Evolutionary conservation across 78 protist species (phyloP).

Genomic region (Dictyostelium firmibasis): DNA sequence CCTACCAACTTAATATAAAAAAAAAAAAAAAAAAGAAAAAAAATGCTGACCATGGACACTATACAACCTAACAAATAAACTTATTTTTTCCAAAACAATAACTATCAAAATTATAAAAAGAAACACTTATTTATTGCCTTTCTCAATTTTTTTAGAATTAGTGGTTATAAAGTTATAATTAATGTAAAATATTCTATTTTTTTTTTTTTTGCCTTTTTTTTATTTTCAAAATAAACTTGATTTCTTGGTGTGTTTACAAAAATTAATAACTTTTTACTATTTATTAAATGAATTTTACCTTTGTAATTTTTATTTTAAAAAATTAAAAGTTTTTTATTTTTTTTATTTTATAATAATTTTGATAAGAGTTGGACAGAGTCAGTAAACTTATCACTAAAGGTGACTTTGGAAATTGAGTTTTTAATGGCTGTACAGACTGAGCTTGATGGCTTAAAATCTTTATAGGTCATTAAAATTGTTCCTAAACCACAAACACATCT

Average conservation of each 20-base stretch:
- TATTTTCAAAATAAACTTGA: not conserved
- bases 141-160: not conserved
- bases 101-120: too few relatives aligned
- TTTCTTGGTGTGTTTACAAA: not conserved
- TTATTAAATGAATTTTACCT: not conserved
- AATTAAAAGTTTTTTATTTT: too few relatives aligned
- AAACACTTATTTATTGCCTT: not conserved
- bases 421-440: not conserved
- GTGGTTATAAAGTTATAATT: not conserved
- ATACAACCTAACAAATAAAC: not conserved
- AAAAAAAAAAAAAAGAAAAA: not conserved
- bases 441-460: slow-evolving; percentile 7
- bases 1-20: not conserved
- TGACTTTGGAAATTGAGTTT: not conserved
- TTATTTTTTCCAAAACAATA: too few relatives aligned
- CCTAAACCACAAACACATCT: slow-evolving; percentile 38
- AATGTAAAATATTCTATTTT: too few relatives aligned
- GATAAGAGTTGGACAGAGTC: not conserved
- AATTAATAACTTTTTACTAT: not conserved
- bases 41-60: not conserved
- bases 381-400: not conserved
- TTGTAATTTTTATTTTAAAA: not conserved
- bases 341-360: not conserved
- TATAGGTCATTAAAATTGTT: slow-evolving; percentile 12
- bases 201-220: not conserved